Evolutionary conservation across 176 grass and related monocot species (phyloP), one percentile per base, ranked within the genome.

Genomic region (Tillandsia leiboldiana): DNA sequence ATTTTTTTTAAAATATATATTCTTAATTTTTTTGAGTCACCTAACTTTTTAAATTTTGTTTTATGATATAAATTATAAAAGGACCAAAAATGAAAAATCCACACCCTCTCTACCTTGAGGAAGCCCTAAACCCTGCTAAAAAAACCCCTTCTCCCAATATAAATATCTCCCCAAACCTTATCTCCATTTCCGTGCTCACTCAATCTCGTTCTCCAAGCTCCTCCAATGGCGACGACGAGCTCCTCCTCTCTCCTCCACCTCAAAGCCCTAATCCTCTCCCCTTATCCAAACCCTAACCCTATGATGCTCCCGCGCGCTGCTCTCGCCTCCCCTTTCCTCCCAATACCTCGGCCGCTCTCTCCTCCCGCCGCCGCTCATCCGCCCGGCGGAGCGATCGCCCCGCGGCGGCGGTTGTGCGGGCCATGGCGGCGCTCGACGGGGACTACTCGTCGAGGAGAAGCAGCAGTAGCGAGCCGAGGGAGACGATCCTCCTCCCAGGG

Each of bases 401-500:
- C 53, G 63, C 48, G 11, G 74, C 64, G 0, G 58, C 47, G 13
- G 81, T 29, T 75, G 49, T 47, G 10, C 48, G 23, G 63, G 62
- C 49, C 50, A 61, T 53, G 62, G 49, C 18, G 48, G 48, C 18
- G 49, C 49, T 51, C 15, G 49, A 69, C 42, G 49, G 49, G 17
- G 42, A 51, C 48, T 69, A 49, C 67, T 51, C 49, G 1, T 49
- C 49, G 8, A 18, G 48, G 67, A 69, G 48, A 15, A 51, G 68
- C 68, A 63, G 53, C 51, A 4, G 73, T 1, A 65, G 20, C 10
- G 92, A 96, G 15, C 83, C 87, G 69, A 85, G 87, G 77, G 88
- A 96, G 75, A 87, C 92, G 22, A 96, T 96, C 68, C 79, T 96
- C 8, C 87, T 96, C 65, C 92, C 92, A 1, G 92, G 92, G 12